Conservation (phyloP, 1,139 yeast species). For the Sugiyamaella pinicola region DNA sequence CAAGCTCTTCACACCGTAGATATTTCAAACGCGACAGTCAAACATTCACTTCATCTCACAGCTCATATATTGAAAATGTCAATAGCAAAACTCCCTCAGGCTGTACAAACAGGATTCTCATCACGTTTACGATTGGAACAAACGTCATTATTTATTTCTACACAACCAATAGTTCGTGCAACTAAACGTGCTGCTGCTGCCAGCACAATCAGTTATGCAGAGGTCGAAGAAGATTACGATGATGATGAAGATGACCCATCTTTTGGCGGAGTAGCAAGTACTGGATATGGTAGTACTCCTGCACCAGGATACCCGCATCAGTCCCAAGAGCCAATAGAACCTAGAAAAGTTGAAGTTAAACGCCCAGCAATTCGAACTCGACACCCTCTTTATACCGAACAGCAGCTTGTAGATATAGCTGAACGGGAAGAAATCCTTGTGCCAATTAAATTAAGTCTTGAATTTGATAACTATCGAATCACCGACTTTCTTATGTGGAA, state of each 20-base stretch:
- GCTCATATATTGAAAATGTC: constrained; percentile 17
- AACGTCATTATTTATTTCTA: constrained; percentile 65
- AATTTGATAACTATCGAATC: constrained; percentile 61
- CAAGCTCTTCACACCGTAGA: neutral
- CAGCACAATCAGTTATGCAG: constrained; percentile 80
- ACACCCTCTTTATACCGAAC: constrained; percentile 42
- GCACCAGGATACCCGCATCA: constrained; percentile 6
- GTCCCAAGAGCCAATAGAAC: constrained; percentile 18
- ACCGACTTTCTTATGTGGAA: constrained; percentile 93
- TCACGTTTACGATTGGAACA: constrained; percentile 67
- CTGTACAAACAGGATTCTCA: constrained; percentile 67
- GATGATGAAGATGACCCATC: constrained; percentile 51
- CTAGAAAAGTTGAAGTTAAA: constrained; percentile 34
- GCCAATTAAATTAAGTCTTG: constrained; percentile 78
- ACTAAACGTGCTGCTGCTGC: constrained; percentile 67
- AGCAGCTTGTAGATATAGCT: constrained; percentile 42
- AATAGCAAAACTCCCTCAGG: constrained; percentile 59
- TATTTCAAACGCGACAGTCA: constrained; percentile 1
- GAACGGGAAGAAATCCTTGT: constrained; percentile 53
- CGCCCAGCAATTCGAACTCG: constrained; percentile 37
- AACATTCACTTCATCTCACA: too few relatives aligned
- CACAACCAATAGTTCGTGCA: constrained; percentile 73
- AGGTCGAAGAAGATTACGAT: constrained; percentile 73
- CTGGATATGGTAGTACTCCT: constrained; percentile 19
- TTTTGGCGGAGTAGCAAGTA: constrained; percentile 21